Conservation (phyloP, 2,329 filamentous ascomycete genomes). For the Pyrenochaeta sp. region DNA sequence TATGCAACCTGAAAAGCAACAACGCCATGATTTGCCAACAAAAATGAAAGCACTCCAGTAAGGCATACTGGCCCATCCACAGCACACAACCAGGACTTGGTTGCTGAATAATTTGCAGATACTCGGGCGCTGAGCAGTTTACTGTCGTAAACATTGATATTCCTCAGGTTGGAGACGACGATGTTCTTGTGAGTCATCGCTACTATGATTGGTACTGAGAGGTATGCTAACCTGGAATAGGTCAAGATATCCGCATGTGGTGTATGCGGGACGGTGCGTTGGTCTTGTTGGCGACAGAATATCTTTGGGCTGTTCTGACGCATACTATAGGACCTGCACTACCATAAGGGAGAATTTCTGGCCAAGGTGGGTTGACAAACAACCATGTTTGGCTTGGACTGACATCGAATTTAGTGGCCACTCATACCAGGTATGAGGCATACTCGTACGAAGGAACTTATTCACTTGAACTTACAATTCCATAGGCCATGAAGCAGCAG, state of each 20-base stretch:
- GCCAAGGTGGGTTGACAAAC: slow-evolving; percentile 16
- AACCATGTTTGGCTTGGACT: not conserved
- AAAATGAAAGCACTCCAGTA: slow-evolving; percentile 37
- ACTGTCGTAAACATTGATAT: slow-evolving; percentile 28
- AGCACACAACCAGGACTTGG: not conserved
- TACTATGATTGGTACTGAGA: not conserved
- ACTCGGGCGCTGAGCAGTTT: slow-evolving; percentile 29
- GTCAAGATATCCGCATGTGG: slow-evolving; percentile 35
- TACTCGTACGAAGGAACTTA: slow-evolving; percentile 5
- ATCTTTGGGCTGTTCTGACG: not conserved
- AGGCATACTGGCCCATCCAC: not conserved
- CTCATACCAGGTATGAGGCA: slow-evolving; percentile 30
- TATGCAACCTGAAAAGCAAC: not conserved
- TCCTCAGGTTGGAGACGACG: slow-evolving; percentile 26
- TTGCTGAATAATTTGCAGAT: slow-evolving; percentile 16
- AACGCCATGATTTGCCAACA: slow-evolving; percentile 16
- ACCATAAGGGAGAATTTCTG: slow-evolving; percentile 36
- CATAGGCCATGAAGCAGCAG: slow-evolving; percentile 72
- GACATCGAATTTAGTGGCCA: slow-evolving; percentile 20
- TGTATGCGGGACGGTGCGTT: slow-evolving; percentile 32
- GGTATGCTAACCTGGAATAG: slow-evolving; percentile 9
- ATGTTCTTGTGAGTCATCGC: slow-evolving; percentile 25
- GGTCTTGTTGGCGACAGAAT: too few species aligned
- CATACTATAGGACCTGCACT: slow-evolving; percentile 30
- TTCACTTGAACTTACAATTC: not conserved